phyloP scores from a whole-genome alignment of 2,329 filamentous ascomycete genomes.

The Pseudofabraea citricarpa region DNA sequence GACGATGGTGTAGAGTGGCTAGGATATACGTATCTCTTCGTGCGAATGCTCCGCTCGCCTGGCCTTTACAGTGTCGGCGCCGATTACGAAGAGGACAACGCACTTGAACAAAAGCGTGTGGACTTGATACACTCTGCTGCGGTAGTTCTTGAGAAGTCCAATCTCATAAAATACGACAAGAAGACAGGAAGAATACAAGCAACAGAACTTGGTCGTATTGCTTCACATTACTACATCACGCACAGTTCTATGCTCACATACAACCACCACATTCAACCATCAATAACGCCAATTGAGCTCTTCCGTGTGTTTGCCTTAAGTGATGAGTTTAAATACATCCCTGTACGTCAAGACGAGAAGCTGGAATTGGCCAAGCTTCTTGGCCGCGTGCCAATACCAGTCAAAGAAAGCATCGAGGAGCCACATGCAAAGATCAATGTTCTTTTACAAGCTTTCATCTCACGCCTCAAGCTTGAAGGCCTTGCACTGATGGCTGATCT shows the following conservation, averaged over 20 bases:
- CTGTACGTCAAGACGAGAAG: conserved; percentile 96
- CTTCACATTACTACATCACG: conserved; percentile 98
- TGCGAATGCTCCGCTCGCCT: conserved; percentile 94
- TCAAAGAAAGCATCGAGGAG: conserved; percentile 97
- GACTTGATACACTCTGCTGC: conserved; percentile 95
- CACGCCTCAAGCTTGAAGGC: conserved; percentile 86
- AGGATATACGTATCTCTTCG: conserved; percentile 95
- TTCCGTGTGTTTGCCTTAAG: conserved; percentile 96
- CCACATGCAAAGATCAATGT: conserved; percentile 98
- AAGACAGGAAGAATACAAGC: conserved; percentile 83
- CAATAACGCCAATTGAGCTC: conserved; percentile 88
- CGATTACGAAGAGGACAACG: conserved; percentile 90
- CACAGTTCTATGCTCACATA: conserved; percentile 96
- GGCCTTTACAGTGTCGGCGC: conserved; percentile 92
- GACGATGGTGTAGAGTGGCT: conserved; percentile 99
- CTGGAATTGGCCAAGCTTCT: conserved; percentile 90
- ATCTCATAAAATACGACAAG: conserved; percentile 91
- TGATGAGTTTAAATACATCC: conserved; percentile 98
- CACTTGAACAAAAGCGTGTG: conserved; percentile 93
- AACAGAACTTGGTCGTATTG: conserved; percentile 91
- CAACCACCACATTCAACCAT: conserved; percentile 90
- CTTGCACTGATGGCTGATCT: conserved; percentile 96
- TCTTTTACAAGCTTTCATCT: conserved; percentile 92
- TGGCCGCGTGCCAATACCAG: conserved; percentile 84
- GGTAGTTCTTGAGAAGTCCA: conserved; percentile 78